phyloP scores from a whole-genome alignment of 129 eudicot genomes.

The Flaveria bidentis region DNA sequence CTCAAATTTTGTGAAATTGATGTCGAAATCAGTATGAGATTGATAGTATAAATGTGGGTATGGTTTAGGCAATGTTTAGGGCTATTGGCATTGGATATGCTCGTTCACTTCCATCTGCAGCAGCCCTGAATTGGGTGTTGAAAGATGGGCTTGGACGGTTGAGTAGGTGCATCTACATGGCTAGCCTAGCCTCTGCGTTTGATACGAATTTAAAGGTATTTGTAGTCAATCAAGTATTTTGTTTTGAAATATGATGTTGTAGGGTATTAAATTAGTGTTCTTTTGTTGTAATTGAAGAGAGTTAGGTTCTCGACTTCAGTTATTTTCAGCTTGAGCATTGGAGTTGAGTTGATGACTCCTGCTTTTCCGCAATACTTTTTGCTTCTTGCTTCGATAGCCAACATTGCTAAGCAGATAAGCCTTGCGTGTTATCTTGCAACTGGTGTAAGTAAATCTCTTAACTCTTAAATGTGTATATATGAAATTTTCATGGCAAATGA shows the following conservation, averaged over 20 bases:
- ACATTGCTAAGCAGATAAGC: constrained; percentile 92
- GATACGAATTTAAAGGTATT: constrained; percentile 93
- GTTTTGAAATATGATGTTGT: neutral
- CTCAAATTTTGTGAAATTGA: neutral
- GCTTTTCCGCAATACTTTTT: constrained; percentile 80
- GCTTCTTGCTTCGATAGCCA: constrained; percentile 90
- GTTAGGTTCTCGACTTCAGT: constrained; percentile 92
- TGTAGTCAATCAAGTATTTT: neutral
- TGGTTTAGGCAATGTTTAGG: constrained; percentile 86
- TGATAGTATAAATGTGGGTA: neutral
- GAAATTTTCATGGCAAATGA: neutral
- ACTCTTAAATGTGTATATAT: neutral
- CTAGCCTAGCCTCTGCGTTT: constrained; percentile 83
- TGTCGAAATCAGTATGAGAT: neutral
- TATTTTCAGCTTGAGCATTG: constrained; percentile 95
- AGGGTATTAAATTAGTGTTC: constrained; percentile 3
- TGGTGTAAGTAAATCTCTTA: constrained; percentile 59
- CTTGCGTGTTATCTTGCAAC: constrained; percentile 95
- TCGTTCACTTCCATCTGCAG: constrained; percentile 89
- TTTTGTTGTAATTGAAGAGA: constrained; percentile 57
- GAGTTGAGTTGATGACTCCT: constrained; percentile 95
- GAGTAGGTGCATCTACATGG: constrained; percentile 91
- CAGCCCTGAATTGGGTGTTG: constrained; percentile 93
- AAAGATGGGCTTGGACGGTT: constrained; percentile 96
- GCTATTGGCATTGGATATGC: constrained; percentile 93